These are phyloP conservation scores for Stachybotrys echinatus DNA, from an alignment of 2,329 filamentous ascomycete species.

Conservation along the genomic window DNA sequence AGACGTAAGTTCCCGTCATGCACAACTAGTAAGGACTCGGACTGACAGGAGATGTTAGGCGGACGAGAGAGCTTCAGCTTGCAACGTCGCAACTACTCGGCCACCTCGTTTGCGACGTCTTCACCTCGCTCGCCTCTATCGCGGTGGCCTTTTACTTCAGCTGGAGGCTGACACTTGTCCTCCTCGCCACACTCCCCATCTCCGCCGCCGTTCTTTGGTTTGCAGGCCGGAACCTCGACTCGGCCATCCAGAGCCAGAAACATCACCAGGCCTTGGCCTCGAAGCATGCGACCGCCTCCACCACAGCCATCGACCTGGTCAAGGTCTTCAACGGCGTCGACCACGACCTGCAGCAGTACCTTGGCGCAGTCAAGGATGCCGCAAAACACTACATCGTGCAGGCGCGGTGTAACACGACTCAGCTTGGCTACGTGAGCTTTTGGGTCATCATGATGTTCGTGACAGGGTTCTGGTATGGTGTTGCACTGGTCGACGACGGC, in stretches of 20 bases:
- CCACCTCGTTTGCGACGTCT: conserved; percentile 56
- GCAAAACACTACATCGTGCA: conserved; percentile 61
- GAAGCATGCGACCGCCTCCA: conserved; percentile 63
- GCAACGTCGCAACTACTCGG: conserved; percentile 78
- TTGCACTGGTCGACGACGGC: conserved; percentile 59
- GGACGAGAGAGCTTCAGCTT: conserved; percentile 75
- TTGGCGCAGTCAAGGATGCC: conserved; percentile 48
- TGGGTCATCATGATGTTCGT: conserved; percentile 77
- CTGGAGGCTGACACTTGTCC: conserved; percentile 78
- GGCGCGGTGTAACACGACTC: conserved; percentile 62
- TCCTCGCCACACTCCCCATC: conserved; percentile 67
- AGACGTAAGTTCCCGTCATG: conserved; percentile 53
- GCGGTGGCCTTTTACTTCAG: conserved; percentile 71
- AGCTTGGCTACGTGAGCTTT: conserved; percentile 69
- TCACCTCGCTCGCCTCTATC: conserved; percentile 62
- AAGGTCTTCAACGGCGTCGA: conserved; percentile 78
- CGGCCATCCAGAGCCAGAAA: conserved; percentile 65
- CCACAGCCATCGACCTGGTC: conserved; percentile 74
- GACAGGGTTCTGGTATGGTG: conserved; percentile 85
- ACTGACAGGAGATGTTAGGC: conserved; percentile 40
- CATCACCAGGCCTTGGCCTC: conserved; percentile 62
- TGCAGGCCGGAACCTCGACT: conserved; percentile 56
- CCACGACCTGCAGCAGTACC: conserved; percentile 64
- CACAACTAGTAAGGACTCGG: background rate
- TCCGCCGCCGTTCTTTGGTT: conserved; percentile 55